A percentile compares a stretch with the other conserved stretches of the same genome.
Evolutionary conservation across 805 yeast genomes (phyloP).

Genomic region (Tetrapisispora iriomotensis): DNA sequence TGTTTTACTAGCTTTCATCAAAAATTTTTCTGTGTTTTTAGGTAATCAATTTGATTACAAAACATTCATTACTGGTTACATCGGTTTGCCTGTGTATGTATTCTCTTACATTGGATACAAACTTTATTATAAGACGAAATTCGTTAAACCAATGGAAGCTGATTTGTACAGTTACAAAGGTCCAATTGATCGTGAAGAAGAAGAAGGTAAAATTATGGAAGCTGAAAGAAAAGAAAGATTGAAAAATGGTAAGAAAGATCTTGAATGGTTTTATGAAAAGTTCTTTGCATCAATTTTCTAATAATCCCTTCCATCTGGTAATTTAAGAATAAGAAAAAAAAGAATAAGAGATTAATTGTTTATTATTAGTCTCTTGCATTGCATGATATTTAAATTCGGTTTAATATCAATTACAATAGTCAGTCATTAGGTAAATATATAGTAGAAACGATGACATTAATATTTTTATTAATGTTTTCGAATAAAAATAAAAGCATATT

Average conservation of each 20-base stretch:
- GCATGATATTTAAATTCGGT: not conserved
- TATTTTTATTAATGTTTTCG: too few species aligned
- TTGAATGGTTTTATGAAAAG: constrained; percentile 41
- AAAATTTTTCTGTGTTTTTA: constrained; percentile 65
- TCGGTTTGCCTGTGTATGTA: constrained; percentile 51
- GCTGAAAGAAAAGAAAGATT: constrained; percentile 23
- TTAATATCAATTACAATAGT: too few species aligned
- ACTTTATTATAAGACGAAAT: constrained; percentile 40
- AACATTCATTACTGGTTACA: constrained; percentile 67
- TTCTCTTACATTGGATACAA: constrained; percentile 51
- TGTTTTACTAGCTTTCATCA: constrained; percentile 46
- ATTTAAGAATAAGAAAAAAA: too few species aligned
- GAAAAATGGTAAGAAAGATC: constrained; percentile 24
- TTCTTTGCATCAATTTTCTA: constrained; percentile 42
- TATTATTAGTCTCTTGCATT: too few species aligned
- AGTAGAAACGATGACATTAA: too few species aligned
- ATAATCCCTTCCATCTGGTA: too few species aligned
- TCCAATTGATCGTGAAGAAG: constrained; percentile 26
- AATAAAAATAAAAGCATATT: not conserved
- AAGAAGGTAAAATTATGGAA: constrained; percentile 25
- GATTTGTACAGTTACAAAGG: constrained; percentile 33
- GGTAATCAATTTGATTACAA: constrained; percentile 51
- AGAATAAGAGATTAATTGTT: too few species aligned
- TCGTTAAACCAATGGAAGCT: constrained; percentile 44
- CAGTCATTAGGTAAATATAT: too few species aligned